These are phyloP conservation scores for Monilinia aucupariae DNA, from an alignment of 2,329 filamentous ascomycete genomes.

Conservation along the genomic window DNA sequence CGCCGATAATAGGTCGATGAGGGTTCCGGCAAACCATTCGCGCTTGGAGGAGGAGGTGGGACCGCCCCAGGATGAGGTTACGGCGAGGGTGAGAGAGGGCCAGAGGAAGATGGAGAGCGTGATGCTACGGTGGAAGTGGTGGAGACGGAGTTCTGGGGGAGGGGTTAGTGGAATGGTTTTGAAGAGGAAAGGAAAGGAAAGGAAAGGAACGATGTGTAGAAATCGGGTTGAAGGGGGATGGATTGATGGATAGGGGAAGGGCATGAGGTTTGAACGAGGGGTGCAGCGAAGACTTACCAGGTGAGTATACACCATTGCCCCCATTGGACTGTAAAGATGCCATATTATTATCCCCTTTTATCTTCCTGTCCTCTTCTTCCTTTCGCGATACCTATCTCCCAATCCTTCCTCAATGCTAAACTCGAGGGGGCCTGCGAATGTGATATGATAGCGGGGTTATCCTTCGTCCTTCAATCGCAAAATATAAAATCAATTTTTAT, in stretches of 20 bases:
- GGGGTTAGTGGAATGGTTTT: background rate
- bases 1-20: slow-evolving; percentile 67
- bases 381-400: too few relatives aligned
- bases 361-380: too few relatives aligned
- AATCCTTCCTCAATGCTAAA: background rate
- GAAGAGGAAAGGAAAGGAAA: too few relatives aligned
- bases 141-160: slow-evolving; percentile 40
- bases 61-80: slow-evolving; percentile 84
- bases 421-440: background rate
- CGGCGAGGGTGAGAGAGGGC: slow-evolving; percentile 81
- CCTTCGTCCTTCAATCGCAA: background rate
- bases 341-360: background rate
- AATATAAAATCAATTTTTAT: too few relatives aligned
- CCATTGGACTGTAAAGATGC: background rate
- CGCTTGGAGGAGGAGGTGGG: slow-evolving; percentile 78
- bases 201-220: too few relatives aligned
- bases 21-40: slow-evolving; percentile 89
- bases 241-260: background rate
- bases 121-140: slow-evolving; percentile 78
- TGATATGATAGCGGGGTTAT: background rate
- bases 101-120: slow-evolving; percentile 81
- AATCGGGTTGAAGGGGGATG: background rate
- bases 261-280: background rate
- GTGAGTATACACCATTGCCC: slow-evolving; percentile 12
- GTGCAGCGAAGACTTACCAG: background rate